These are phyloP conservation scores for Chaetomium strumarium DNA, from an alignment of 2,329 filamentous ascomycete species.

Conservation along the genomic window DNA sequence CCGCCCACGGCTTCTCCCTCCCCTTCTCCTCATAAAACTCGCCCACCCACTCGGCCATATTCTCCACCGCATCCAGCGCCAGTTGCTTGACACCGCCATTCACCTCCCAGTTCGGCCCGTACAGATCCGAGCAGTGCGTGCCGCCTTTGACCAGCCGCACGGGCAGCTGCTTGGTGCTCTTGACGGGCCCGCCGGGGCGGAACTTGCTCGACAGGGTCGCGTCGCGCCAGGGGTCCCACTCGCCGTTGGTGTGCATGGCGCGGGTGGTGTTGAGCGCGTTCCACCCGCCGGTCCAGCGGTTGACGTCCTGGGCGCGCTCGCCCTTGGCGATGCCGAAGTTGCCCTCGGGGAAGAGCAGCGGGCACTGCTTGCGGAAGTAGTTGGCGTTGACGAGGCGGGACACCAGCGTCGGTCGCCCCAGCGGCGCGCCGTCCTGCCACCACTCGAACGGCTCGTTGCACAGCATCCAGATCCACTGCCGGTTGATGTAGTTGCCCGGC, in stretches of 20 bases:
- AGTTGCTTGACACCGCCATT: slow-evolving; percentile 47
- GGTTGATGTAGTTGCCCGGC: slow-evolving; percentile 37
- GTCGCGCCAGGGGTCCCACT: slow-evolving; percentile 38
- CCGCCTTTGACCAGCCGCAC: slow-evolving; percentile 33
- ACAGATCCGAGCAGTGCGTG: slow-evolving; percentile 37
- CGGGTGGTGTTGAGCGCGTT: slow-evolving; percentile 35
- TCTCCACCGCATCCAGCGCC: slow-evolving; percentile 44
- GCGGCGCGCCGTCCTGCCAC: slow-evolving; percentile 42
- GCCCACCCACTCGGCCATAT: slow-evolving; percentile 49
- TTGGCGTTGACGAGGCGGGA: slow-evolving; percentile 33
- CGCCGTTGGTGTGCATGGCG: slow-evolving; percentile 36
- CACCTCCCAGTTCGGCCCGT: slow-evolving; percentile 40
- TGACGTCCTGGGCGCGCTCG: slow-evolving; percentile 30
- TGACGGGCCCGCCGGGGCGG: slow-evolving; percentile 35
- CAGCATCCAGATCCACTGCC: slow-evolving; percentile 51
- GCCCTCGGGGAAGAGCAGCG: slow-evolving; percentile 36
- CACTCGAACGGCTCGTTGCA: slow-evolving; percentile 46
- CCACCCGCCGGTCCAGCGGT: slow-evolving; percentile 38
- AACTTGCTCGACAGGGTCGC: slow-evolving; percentile 33
- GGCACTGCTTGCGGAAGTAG: slow-evolving; percentile 40
- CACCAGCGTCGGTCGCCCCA: slow-evolving; percentile 35
- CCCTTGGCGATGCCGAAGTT: slow-evolving; percentile 30
- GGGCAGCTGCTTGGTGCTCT: slow-evolving; percentile 30
- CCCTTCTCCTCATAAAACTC: slow-evolving; percentile 40
- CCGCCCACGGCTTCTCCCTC: slow-evolving; percentile 11